Evolutionary conservation across 208 protist species (phyloP), one percentile per base, ranked within the genome.

Genomic region (Naegleria lovaniensis): DNA sequence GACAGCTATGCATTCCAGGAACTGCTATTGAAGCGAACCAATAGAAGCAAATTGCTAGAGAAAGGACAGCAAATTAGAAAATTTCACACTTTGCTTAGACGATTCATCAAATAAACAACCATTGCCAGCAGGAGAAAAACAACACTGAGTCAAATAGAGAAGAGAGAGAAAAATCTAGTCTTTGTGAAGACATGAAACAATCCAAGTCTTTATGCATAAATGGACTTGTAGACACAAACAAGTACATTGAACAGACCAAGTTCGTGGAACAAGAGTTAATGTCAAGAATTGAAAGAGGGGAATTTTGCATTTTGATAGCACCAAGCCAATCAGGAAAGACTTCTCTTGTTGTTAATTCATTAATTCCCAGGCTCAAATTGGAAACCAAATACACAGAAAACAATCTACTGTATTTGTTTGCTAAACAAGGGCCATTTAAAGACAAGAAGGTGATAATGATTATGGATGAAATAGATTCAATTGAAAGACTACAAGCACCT

Each of bases 321-420:
- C 84, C 84, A 38, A 88, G 84, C 36, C 84, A 88, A 55, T 48
- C 25, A 11, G 84, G 84, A 33, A 88, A 88, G 33, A 59, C 84
- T 19, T 48, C 84, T 16, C 15, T 33, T 58, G 22, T 58, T 19
- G 51, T 36, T 33, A 40, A 84, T 84, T 84, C 29, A 33, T 41
- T 33, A 16, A 84, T 84, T 4, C 29, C 38, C 11, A 16, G 25
- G 9, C 33, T 84, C 25, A 41, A 41, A 84, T 16, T 38, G 33
- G 29, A 16, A n/a, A n/a, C n/a, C n/a, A n/a, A n/a, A n/a, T n/a
- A n/a, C n/a, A n/a, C n/a, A n/a, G n/a, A n/a, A n/a, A n/a, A 38
- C 38, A 84, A 41, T 2, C 15, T 84, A 39, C 29, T 16, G 0
- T 84, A 41, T 6, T 2, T 19, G 25, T 43, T 85, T 39, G 22